These are phyloP conservation scores for Pharnaceum exiguum DNA, from an alignment of 148 eudicot species.

Conservation along the genomic window DNA sequence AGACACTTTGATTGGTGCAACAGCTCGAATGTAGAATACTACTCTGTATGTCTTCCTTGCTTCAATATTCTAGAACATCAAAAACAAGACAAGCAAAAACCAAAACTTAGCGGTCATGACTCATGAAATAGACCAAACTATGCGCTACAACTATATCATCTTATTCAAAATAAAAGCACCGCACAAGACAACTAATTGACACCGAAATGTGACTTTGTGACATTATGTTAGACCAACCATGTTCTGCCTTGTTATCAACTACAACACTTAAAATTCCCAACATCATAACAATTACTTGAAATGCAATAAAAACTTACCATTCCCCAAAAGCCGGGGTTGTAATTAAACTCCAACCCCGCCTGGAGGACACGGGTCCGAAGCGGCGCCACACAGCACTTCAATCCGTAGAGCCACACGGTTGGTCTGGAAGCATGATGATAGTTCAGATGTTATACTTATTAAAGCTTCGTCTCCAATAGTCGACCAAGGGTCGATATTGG, in stretches of 20 bases:
- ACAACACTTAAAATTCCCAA: too few relatives aligned
- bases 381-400: conserved; percentile 52
- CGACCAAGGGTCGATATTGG: conserved; percentile 56
- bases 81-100: too few relatives aligned
- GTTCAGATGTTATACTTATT: conserved; percentile 44
- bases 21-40: conserved; percentile 47
- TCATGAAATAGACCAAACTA: too few relatives aligned
- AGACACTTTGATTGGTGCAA: conserved; percentile 36
- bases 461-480: conserved; percentile 45
- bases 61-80: conserved; percentile 51
- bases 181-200: too few relatives aligned
- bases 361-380: conserved; percentile 39
- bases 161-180: too few relatives aligned
- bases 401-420: conserved; percentile 52
- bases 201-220: too few relatives aligned
- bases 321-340: conserved; percentile 77
- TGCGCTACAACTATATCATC: too few relatives aligned
- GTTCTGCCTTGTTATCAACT: too few relatives aligned
- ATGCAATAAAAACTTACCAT: conserved; percentile 42
- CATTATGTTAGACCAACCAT: too few relatives aligned
- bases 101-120: too few relatives aligned
- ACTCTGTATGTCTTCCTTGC: conserved; percentile 61
- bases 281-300: too few relatives aligned
- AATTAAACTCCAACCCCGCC: conserved; percentile 75
- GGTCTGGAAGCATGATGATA: conserved; percentile 60